Percentiles rank a stretch among this genome's conserved stretches.
phyloP scores from a whole-genome alignment of 1,284 basidiomycete species.

The Laetiporus sulphureus region DNA sequence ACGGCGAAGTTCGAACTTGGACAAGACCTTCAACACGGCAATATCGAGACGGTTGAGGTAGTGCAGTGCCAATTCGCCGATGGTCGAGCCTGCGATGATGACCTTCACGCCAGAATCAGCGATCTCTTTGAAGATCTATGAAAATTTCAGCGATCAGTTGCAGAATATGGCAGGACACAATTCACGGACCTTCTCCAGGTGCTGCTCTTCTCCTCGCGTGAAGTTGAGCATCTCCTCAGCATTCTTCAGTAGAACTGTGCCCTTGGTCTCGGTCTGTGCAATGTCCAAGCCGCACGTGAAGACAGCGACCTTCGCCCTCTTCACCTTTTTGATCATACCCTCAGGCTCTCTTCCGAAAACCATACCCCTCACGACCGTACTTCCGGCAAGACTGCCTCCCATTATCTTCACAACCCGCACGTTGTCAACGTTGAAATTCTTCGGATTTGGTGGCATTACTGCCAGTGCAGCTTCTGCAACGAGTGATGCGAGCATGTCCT shows the following conservation, averaged over 20 bases:
- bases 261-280: constrained; percentile 98
- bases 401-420: constrained; percentile 99
- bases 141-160: too few species aligned
- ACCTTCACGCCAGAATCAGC: constrained; percentile 93
- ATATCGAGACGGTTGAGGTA: constrained; percentile 94
- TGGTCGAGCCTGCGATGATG: constrained; percentile 86
- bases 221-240: constrained; percentile 98
- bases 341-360: constrained; percentile 96
- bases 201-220: constrained; percentile 91
- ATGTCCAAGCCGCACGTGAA: constrained; percentile 92
- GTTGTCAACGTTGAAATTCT: constrained; percentile 96
- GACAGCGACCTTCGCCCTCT: constrained; percentile 86
- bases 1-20: constrained; percentile 95
- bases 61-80: constrained; percentile 96
- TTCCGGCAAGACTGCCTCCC: constrained; percentile 81
- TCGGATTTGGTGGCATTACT: constrained; percentile 86
- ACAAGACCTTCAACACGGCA: constrained; percentile 94
- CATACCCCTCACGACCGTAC: constrained; percentile 95
- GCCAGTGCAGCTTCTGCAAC: constrained; percentile 91
- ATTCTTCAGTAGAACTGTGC: constrained; percentile 94
- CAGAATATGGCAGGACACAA: too few species aligned
- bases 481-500: constrained; percentile 77
- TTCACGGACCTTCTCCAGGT: constrained; percentile 76
- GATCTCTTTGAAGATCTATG: constrained; percentile 94
- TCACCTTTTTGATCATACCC: constrained; percentile 78